Evolutionary conservation across 169 alveolate genomes (phyloP), one percentile per base, ranked within the genome.

Genomic region (Babesia caballi): DNA sequence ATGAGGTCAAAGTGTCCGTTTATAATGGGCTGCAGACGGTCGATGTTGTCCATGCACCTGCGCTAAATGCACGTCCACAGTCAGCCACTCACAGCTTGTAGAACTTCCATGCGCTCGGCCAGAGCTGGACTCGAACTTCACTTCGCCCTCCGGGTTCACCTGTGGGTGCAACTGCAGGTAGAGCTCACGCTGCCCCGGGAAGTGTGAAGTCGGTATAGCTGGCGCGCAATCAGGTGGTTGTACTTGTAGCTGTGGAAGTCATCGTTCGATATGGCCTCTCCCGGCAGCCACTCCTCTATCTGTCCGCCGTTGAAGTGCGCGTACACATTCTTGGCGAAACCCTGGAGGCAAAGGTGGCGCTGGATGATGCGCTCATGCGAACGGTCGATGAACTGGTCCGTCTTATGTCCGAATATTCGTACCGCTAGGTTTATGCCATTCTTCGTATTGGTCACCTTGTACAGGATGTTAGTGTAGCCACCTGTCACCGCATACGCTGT

Each of bases 261-360:
- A 23, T 81, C 90, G 23, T 61, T 68, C n/a, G 91, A 60, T 8
- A 88, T 25, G 7, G 76, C 83, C 38, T 77, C 56, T 0, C 93
- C 93, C 19, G 80, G 88, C 57, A 84, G 66, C 86, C 88, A 88
- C 57, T 88, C 91, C 82, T 88, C 93, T 25, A 88, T 84, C 69
- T 70, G 88, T 0, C 93, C 85, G 1, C 89, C 88, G 53, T 81
- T 46, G 68, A 88, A 84, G 65, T 68, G 78, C 0, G 83, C 89
- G 47, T 84, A 88, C 32, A 88, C 82, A 19, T 67, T 40, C 82
- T 88, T 88, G 11, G 88, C 63, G 38, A 88, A 68, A 32, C 82
- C 83, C 57, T 65, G 75, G 27, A 56, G 58, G 17, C 77, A 81
- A 23, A 88, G 77, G 53, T 75, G 85, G 38, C 25, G 40, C 1